phyloP scores from a whole-genome alignment of 192 early-diverging fungal species.

The Coemansia sp. region DNA sequence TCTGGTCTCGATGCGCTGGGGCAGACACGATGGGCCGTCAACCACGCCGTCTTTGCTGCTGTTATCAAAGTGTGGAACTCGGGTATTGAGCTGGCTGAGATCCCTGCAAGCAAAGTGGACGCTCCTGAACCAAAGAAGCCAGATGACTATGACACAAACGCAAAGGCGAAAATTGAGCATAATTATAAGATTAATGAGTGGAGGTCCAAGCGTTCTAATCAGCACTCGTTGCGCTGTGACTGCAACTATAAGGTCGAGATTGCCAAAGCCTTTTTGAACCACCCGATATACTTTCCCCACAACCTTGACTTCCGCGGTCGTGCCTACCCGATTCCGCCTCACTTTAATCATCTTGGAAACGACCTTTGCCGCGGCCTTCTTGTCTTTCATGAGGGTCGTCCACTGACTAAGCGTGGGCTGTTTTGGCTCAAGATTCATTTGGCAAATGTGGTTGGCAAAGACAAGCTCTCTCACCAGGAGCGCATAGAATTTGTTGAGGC shows the following conservation, averaged over 20 bases:
- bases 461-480: conserved; percentile 90
- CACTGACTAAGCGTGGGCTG: conserved; percentile 77
- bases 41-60: conserved; percentile 77
- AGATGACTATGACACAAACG: conserved; percentile 62
- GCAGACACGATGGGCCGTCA: conserved; percentile 83
- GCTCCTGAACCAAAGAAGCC: conserved; percentile 63
- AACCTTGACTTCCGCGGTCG: conserved; percentile 97
- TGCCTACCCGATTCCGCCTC: conserved; percentile 94
- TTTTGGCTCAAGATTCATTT: conserved; percentile 96
- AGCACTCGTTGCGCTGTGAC: conserved; percentile 86
- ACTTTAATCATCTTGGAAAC: conserved; percentile 95
- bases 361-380: conserved; percentile 94
- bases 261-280: conserved; percentile 82
- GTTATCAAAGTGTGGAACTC: conserved; percentile 89
- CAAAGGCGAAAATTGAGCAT: conserved; percentile 60
- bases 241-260: conserved; percentile 96
- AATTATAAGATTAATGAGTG: conserved; percentile 58
- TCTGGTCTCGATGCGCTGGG: conserved; percentile 88
- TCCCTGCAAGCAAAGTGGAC: conserved; percentile 60
- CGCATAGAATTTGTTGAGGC: conserved; percentile 74
- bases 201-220: conserved; percentile 65
- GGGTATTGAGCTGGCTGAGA: conserved; percentile 69
- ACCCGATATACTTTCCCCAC: conserved; percentile 95
- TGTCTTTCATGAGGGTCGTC: conserved; percentile 77
- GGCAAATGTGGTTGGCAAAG: conserved; percentile 87